phyloP scores from a whole-genome alignment of 805 yeast genomes.

The Yamadazyma nakazawae region DNA sequence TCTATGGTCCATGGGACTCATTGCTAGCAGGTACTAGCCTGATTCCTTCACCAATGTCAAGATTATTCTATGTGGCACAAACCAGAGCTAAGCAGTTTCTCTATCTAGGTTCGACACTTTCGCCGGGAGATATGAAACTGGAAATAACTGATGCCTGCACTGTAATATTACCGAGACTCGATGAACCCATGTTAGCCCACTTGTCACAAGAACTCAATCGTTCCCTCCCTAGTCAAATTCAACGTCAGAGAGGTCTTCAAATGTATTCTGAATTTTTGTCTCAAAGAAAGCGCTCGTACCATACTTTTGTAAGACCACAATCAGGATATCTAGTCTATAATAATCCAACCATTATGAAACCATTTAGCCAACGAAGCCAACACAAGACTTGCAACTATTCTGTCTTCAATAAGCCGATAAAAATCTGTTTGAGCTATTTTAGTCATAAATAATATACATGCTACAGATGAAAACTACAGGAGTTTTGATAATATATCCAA shows the following conservation, averaged over 20 bases:
- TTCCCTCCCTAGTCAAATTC: constrained; percentile 9
- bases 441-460: constrained; percentile 1
- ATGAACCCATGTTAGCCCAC: not conserved
- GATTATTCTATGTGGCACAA: constrained; percentile 59
- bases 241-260: constrained; percentile 6
- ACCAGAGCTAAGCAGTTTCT: constrained; percentile 57
- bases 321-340: not conserved
- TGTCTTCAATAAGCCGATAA: not conserved
- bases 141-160: constrained; percentile 12
- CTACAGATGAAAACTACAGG: not conserved
- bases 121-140: constrained; percentile 7
- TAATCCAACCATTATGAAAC: no score
- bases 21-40: constrained; percentile 7
- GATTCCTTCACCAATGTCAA: constrained; percentile 22
- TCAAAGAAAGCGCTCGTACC: constrained; percentile 25
- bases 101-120: constrained; percentile 27
- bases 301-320: constrained; percentile 9
- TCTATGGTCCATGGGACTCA: constrained; percentile 15
- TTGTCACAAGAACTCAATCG: constrained; percentile 6
- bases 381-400: not conserved
- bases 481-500: constrained; percentile 33
- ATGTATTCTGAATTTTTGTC: constrained; percentile 3
- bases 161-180: constrained; percentile 11
- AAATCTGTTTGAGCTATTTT: not conserved
- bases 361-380: not conserved